Conservation (phyloP, 768 basidiomycete species). For the Rubroboletus pulcherrimus region DNA sequence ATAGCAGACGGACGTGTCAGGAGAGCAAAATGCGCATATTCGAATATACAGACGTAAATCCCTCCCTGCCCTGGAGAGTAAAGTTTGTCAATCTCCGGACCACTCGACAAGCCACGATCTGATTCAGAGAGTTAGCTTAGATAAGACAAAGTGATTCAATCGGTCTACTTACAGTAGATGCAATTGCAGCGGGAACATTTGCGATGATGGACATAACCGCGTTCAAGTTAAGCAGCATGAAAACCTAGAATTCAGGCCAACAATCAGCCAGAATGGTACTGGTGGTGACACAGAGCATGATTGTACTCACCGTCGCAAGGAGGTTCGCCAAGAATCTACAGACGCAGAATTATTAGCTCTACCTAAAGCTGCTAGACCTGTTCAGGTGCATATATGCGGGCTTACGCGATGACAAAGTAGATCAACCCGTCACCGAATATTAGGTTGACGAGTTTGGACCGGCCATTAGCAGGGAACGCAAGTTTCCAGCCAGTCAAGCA, state of each 20-base stretch:
- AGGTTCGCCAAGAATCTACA: slow-evolving; percentile 65
- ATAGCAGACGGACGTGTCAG: slow-evolving; percentile 5
- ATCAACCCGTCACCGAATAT: slow-evolving; percentile 73
- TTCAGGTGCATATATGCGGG: slow-evolving; percentile 8
- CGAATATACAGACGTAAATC: slow-evolving; percentile 45
- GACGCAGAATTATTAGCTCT: slow-evolving; percentile 5
- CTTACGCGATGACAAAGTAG: slow-evolving; percentile 70
- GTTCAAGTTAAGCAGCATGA: slow-evolving; percentile 67
- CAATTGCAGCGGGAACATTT: slow-evolving; percentile 69
- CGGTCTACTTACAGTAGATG: slow-evolving; percentile 50
- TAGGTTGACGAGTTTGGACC: slow-evolving; percentile 55
- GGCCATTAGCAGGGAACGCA: slow-evolving; percentile 42
- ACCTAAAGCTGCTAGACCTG: not conserved
- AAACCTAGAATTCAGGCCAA: slow-evolving; percentile 31
- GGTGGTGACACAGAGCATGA: not conserved
- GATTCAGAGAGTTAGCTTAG: not conserved
- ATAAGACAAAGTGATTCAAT: not conserved
- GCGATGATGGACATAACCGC: slow-evolving; percentile 72
- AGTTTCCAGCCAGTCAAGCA: slow-evolving; percentile 62
- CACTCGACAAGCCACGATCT: slow-evolving; percentile 63
- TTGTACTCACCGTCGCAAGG: slow-evolving; percentile 42
- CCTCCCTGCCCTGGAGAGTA: slow-evolving; percentile 43
- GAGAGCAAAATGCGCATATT: slow-evolving; percentile 21
- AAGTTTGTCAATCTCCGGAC: slow-evolving; percentile 67
- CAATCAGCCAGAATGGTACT: not conserved